Base-by-base conservation (phyloP, 1,284 basidiomycete species). In the Leucoagaricus sp. region DNA sequence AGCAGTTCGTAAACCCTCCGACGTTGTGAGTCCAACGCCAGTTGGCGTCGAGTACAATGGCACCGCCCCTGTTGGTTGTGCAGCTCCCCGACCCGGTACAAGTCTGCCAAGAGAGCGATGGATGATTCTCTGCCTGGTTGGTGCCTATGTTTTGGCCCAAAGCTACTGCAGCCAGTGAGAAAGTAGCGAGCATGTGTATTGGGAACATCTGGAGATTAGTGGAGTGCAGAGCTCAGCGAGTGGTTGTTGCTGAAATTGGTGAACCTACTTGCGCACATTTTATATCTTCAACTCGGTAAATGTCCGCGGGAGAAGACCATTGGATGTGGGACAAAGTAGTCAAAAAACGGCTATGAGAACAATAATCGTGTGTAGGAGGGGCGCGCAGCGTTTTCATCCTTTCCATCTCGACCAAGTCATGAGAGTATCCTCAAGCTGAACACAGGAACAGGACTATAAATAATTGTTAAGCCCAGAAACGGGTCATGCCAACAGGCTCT, bases 11-110 rank as follows among this genome's bases (percentile, higher is more conserved):
- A 53, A 49, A 60, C 40, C 53, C 57, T 34, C 49, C 52, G 26
- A 56, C 54, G 34, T 50, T 48, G 47, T 76, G 74, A 10, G 70
- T 53, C 74, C 71, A 75, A 54, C 74, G 73, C 74, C 75, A 77
- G 68, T 75, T 77, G 48, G 72, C 49, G 56, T 76, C 75, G 50
- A 75, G 64, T 6, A 69, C 68, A 50, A 76, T 63, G 23, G 61
- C 58, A 8, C 59, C 59, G 34, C 62, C 62, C 31, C 58, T 55
- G 34, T 61, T 47, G 34, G 61, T 65, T 4, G 64, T 67, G 64
- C 73, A 75, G 53, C 64, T 57, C 38, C 73, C 71, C 28, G 63
- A 47, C 5, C 61, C 55, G 21, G 73, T 71, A 61, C 75, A 76
- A 45, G 61, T 60, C 51, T 67, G 61, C 57, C 64, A 65, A 36